These are phyloP conservation scores for Hirschfeldia incana DNA, from an alignment of 345 rosid genomes.

Conservation along the genomic window DNA sequence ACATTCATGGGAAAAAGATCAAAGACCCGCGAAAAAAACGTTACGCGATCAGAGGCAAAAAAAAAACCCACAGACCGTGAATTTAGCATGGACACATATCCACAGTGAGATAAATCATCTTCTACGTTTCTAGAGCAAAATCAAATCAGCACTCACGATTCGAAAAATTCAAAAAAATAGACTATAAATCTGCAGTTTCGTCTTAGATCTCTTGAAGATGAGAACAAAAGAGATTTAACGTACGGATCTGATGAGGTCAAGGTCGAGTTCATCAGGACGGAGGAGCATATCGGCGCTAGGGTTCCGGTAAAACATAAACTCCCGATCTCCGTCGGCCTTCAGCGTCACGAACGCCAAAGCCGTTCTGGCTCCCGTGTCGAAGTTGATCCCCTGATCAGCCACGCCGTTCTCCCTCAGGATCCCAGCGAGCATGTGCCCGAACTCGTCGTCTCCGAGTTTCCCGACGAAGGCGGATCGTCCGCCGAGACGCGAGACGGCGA, in stretches of 20 bases:
- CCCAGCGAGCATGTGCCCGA: slow-evolving; percentile 62
- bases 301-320: slow-evolving; percentile 67
- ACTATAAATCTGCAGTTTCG: slow-evolving; percentile 3
- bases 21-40: slow-evolving; percentile 29
- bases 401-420: slow-evolving; percentile 59
- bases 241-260: slow-evolving; percentile 56
- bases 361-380: slow-evolving; percentile 62
- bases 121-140: slow-evolving; percentile 2
- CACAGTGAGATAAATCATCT: slow-evolving; percentile 13
- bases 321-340: slow-evolving; percentile 61
- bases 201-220: too few relatives aligned
- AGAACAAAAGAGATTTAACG: slow-evolving; percentile 2
- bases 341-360: slow-evolving; percentile 68
- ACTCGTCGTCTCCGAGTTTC: slow-evolving; percentile 67
- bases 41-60: not conserved
- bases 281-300: slow-evolving; percentile 84
- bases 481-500: slow-evolving; percentile 56
- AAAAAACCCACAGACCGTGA: slow-evolving; percentile 26
- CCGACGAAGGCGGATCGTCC: slow-evolving; percentile 62
- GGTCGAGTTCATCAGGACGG: slow-evolving; percentile 55
- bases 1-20: not conserved
- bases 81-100: not conserved
- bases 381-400: slow-evolving; percentile 53
- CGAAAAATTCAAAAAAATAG: not conserved
- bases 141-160: too few relatives aligned